A percentile compares a stretch with the other conserved stretches of the same genome.
These are phyloP conservation scores for Trametes maxima DNA, from an alignment of 768 basidiomycete genomes.

Conservation along the genomic window DNA sequence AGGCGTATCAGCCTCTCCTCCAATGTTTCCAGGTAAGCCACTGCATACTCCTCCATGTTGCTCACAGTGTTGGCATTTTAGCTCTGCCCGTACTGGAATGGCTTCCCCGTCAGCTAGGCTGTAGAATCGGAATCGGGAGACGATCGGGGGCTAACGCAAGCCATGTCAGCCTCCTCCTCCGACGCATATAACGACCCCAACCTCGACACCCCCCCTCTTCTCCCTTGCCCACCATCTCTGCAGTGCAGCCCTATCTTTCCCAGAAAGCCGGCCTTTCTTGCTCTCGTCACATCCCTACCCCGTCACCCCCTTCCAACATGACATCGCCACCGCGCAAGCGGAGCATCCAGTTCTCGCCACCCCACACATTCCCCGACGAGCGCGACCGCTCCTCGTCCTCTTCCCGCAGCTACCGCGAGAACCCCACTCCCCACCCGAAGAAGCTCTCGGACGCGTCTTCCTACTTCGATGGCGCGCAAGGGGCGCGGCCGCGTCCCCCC, in stretches of 20 bases:
- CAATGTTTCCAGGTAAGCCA: background rate
- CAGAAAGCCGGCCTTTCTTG: slow-evolving; percentile 10
- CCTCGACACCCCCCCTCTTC: too few species aligned
- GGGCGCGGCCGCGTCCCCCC: background rate
- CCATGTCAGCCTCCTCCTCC: too few species aligned
- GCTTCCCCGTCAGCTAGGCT: too few species aligned
- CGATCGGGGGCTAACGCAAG: background rate
- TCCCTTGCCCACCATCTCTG: too few species aligned
- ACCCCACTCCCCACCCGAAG: slow-evolving; percentile 20
- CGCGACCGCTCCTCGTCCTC: background rate
- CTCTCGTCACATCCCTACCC: background rate
- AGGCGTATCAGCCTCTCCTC: too few species aligned
- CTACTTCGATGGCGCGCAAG: slow-evolving; percentile 14
- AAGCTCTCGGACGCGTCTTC: slow-evolving; percentile 10
- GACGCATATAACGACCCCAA: too few species aligned
- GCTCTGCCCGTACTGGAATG: background rate
- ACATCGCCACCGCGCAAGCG: slow-evolving; percentile 10
- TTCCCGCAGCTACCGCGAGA: slow-evolving; percentile 6
- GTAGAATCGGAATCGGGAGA: background rate
- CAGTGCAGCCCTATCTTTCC: background rate
- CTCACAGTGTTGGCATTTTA: background rate
- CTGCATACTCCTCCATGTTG: too few species aligned
- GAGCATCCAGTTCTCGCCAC: slow-evolving; percentile 9
- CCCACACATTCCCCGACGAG: background rate
- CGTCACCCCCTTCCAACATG: background rate